Conservation (phyloP, 163 green algal genomes). For the Coccomyxa subellipsoidea region DNA sequence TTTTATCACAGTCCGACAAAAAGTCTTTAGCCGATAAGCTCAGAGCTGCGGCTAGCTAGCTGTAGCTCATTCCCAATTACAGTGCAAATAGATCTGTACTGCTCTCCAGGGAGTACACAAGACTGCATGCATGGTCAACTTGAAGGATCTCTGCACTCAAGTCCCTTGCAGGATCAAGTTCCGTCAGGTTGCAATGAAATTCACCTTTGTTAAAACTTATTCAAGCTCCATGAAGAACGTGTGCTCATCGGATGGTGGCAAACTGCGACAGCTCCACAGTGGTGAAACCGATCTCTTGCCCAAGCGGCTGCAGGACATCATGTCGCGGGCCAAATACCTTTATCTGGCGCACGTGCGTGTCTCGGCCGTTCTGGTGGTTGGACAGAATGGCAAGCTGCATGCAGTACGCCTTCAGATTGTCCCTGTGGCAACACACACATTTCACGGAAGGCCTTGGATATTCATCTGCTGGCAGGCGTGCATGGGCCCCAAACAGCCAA, state of each 20-base stretch:
- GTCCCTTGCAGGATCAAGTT: no score
- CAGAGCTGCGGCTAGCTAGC: no score
- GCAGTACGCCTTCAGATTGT: conserved; percentile 65
- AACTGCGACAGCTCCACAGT: conserved; percentile 27
- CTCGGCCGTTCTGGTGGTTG: conserved; percentile 97
- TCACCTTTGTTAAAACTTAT: no score
- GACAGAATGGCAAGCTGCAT: conserved; percentile 86
- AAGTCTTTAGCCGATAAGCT: no score
- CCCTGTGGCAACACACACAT: conserved; percentile 2
- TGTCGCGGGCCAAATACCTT: conserved; percentile 60
- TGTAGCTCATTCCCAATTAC: no score
- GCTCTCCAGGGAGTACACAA: no score
- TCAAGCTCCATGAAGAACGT: neutral
- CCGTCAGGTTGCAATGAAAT: no score
- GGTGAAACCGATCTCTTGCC: conserved; percentile 28
- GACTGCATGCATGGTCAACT: no score
- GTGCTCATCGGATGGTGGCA: conserved; percentile 27
- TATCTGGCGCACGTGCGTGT: conserved; percentile 87
- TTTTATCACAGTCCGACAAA: no score
- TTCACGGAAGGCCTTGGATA: neutral
- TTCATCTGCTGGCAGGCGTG: neutral
- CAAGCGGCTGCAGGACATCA: conserved; percentile 20
- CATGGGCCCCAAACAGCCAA: no score
- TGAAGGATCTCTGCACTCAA: no score
- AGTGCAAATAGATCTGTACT: no score